phyloP scores from a whole-genome alignment of 2,329 filamentous ascomycete species.

The Botrytis hyacinthi region DNA sequence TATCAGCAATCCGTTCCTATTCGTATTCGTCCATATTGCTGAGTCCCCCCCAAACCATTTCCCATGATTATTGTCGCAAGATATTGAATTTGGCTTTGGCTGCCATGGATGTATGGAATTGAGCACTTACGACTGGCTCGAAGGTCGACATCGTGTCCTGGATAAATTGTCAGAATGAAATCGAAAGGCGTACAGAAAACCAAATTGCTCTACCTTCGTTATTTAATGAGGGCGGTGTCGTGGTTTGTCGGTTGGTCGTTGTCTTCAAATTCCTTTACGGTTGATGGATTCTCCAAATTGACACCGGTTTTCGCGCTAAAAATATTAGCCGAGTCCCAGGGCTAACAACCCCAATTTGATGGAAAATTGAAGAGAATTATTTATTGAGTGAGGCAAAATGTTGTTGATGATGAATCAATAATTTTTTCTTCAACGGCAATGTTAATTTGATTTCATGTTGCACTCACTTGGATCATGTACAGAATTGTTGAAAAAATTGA shows the following conservation, averaged over 20 bases:
- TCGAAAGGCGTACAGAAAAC: slow-evolving; percentile 3
- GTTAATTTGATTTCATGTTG: not conserved
- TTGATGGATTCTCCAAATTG: slow-evolving; percentile 18
- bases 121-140: slow-evolving; percentile 65
- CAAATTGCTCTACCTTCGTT: slow-evolving; percentile 39
- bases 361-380: slow-evolving; percentile 22
- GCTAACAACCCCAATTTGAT: slow-evolving; percentile 26
- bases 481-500: not conserved
- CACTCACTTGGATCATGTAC: not conserved
- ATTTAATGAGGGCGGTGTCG: slow-evolving; percentile 39
- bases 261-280: slow-evolving; percentile 19
- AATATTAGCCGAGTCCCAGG: slow-evolving; percentile 30
- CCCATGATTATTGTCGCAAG: slow-evolving; percentile 19
- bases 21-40: slow-evolving; percentile 27
- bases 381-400: not conserved
- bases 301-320: slow-evolving; percentile 15
- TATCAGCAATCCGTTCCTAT: slow-evolving; percentile 35
- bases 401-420: not conserved
- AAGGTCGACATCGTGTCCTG: slow-evolving; percentile 63
- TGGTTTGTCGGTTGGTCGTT: slow-evolving; percentile 35
- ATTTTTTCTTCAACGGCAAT: not conserved
- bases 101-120: slow-evolving; percentile 11
- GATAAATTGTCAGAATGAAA: slow-evolving; percentile 38
- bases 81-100: slow-evolving; percentile 18
- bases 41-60: slow-evolving; percentile 7